Base-by-base conservation (phyloP, 805 yeast genomes). In the Lipomyces oligophaga region DNA sequence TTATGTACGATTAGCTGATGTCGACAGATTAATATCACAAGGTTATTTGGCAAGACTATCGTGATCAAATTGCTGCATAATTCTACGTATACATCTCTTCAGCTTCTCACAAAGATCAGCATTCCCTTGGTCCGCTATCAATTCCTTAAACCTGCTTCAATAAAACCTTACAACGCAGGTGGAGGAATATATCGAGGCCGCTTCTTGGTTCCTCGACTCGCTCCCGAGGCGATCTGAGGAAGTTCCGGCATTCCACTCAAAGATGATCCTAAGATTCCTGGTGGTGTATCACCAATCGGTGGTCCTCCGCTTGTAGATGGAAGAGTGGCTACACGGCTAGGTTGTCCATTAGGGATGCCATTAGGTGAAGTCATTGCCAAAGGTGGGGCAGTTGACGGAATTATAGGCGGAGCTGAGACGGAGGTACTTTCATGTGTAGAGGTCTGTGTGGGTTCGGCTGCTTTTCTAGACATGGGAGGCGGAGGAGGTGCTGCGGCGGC, bases 1-100 rank as follows among this genome's bases (percentile, higher is more conserved):
- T 62, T 90, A 85, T 62, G 97, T 90, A 16, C 73, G 98, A 48
- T 90, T 86, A 57, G 82, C 93, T 0, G 98, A 93, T 61, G 98
- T 93, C 5, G 97, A 90, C 61, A 70, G 97, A 41, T 71, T 93
- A 49, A 85, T 93, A 28, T 96, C 88, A 61, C 98, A 93, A 65
- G 97, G 97, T 0, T 87, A 85, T 58, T 66, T 93, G 44, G 94
- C 86, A n/a, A 34, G 41, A 6, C 35, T 44, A 15, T 16, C 20
- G 21, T 16, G 21, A 5, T 8, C 30, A 26, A 8, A 26, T 26
- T 13, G 13, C 13, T 26, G 13, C 18, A 10, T 16, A 34, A 11
- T 34, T 8, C 6, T 15, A 34, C 7, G 25, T 8, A 8, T 19
- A 26, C 15, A 10, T 20, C 22, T 5, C 8, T 27, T 30, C n/a